Base-by-base conservation (phyloP, 2,329 filamentous ascomycete species). In the Neonectria magnoliae region DNA sequence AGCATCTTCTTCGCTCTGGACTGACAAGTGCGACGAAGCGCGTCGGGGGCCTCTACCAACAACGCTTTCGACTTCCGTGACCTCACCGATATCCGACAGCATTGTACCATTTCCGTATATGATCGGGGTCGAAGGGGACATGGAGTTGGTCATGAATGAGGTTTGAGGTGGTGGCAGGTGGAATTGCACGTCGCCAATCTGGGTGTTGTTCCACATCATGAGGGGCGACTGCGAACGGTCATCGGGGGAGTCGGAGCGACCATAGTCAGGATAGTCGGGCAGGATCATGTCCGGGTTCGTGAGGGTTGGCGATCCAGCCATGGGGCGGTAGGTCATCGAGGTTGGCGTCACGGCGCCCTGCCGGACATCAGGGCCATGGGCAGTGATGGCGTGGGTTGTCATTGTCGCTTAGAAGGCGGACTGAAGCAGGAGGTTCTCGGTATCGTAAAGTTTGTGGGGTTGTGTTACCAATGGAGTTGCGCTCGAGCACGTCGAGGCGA, bases 241-340 rank as follows among this genome's bases (percentile, higher is more conserved):
- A 77, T 87, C 80, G 75, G 84, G 81, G 76, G 84, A 82, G 75
- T 86, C 80, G 77, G 86, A 76, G 77, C 84, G 85, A 69, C 89
- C 87, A 75, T 90, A 89, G 76, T 91, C 90, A 65, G 94, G 94
- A 75, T 90, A 89, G 76, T 91, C 90, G 65, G 94, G 94, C 57
- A 98, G 83, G 73, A 98, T 97, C 93, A 97, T 94, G 78, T 97
- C 94, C 57, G 94, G 93, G 78, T 97, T 97, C 60, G 93, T 97
- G 74, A 98, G 83, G 2, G 94, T 97, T 51, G 94, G 94, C 64
- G 93, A 97, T 13, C 88, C 89, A 68, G 91, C 90, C 62, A 84
- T 79, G 48, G 84, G 76, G 18, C 82, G 78, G 71, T 86, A 84
- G 38, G 78, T 76, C 67, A 77, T 65, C 38, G 73, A 73, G 48